phyloP scores from a whole-genome alignment of 106 monocot genomes.

The Phalaenopsis equestris region DNA sequence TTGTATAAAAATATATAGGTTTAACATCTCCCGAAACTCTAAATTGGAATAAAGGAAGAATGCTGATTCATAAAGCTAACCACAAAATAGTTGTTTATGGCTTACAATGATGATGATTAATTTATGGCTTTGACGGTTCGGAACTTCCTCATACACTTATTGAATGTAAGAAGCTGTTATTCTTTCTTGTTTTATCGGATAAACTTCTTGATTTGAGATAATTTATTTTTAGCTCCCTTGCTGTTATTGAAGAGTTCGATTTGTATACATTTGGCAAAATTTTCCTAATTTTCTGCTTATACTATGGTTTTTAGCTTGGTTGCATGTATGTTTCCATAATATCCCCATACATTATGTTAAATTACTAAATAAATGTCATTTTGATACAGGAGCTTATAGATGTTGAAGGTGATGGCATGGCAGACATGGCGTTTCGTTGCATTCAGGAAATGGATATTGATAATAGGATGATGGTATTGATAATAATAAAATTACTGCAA shows the following conservation, averaged over 20 bases:
- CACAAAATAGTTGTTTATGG: neutral
- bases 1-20: neutral
- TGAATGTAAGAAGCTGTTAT: neutral
- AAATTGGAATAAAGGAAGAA: neutral
- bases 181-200: neutral
- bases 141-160: neutral
- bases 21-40: neutral
- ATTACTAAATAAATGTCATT: neutral
- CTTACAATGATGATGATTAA: neutral
- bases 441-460: slow-evolving; percentile 99
- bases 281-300: neutral
- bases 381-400: slow-evolving; percentile 85
- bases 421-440: slow-evolving; percentile 97
- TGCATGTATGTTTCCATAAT: neutral
- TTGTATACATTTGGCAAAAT: neutral
- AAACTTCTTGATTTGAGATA: no score
- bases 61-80: neutral
- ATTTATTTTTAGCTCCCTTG: no score
- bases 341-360: neutral
- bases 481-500: neutral
- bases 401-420: slow-evolving; percentile 99
- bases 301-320: neutral
- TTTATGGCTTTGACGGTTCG: neutral
- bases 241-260: neutral
- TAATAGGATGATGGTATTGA: slow-evolving; percentile 82